Evolutionary conservation across 1,139 yeast genomes (phyloP).

Genomic region (Saccharomyces hybrid): DNA sequence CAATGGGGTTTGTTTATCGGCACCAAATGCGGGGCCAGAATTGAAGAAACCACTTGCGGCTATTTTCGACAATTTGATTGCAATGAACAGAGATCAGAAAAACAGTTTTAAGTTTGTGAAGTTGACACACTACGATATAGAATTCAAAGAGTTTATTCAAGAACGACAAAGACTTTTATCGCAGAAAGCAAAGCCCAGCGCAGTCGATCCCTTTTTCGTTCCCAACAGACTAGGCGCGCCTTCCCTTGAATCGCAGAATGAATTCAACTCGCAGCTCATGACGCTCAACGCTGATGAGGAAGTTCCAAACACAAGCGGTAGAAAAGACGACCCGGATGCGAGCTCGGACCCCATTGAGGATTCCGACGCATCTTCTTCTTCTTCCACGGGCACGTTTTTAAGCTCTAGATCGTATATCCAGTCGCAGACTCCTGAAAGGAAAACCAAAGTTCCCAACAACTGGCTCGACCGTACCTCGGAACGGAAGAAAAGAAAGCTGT

Average conservation of each 20-base stretch:
- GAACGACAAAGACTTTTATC: constrained; percentile 1
- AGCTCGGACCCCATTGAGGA: constrained; percentile 8
- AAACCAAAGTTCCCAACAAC: neutral
- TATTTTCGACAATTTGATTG: constrained; percentile 18
- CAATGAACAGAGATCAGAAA: constrained; percentile 10
- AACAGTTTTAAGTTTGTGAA: constrained; percentile 16
- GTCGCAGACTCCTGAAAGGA: neutral
- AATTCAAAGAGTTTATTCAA: constrained; percentile 10
- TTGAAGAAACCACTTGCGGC: constrained; percentile 5
- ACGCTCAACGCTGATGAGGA: constrained; percentile 3
- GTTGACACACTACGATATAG: constrained; percentile 8
- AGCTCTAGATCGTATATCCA: neutral
- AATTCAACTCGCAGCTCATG: constrained; percentile 20
- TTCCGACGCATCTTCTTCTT: constrained; percentile 3
- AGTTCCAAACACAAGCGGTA: neutral
- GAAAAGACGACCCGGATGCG: constrained; percentile 3
- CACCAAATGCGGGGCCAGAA: neutral
- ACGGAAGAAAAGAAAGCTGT: neutral
- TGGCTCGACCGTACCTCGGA: neutral
- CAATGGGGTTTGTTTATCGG: neutral
- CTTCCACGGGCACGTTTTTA: neutral
- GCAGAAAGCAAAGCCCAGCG: constrained; percentile 6
- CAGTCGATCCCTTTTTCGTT: constrained; percentile 9
- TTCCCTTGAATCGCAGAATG: constrained; percentile 16
- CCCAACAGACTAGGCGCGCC: constrained; percentile 1